A percentile compares a stretch with the other conserved stretches of the same genome.
Conservation (phyloP, 192 early-diverging fungal genomes). For the Cetraspora pellucida region DNA sequence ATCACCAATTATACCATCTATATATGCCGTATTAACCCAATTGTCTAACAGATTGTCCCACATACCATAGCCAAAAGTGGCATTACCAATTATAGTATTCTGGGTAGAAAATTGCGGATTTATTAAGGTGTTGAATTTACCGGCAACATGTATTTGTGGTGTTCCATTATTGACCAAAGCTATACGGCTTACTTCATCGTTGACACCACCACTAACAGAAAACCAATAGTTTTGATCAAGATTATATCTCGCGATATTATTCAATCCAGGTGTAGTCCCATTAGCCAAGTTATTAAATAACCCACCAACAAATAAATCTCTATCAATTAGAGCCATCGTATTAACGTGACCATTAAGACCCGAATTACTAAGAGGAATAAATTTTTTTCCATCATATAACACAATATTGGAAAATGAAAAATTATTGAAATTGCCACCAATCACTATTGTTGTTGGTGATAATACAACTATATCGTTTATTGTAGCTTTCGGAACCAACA, state of each 20-base stretch:
- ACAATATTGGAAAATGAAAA: slow-evolving; percentile 59
- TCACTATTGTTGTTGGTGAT: slow-evolving; percentile 45
- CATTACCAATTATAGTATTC: neutral
- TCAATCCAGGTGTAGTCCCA: neutral
- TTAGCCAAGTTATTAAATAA: slow-evolving; percentile 26
- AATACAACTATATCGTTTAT: slow-evolving; percentile 52
- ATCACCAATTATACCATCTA: slow-evolving; percentile 1
- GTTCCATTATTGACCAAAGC: neutral
- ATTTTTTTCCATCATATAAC: slow-evolving; percentile 47
- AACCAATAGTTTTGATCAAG: slow-evolving; percentile 12
- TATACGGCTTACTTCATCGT: slow-evolving; percentile 28
- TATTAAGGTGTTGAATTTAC: slow-evolving; percentile 30
- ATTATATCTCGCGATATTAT: slow-evolving; percentile 30
- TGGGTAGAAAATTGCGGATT: neutral
- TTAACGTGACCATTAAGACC: slow-evolving; percentile 56
- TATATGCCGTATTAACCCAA: neutral
- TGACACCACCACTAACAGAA: slow-evolving; percentile 28
- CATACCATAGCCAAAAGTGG: slow-evolving; percentile 14
- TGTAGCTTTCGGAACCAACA: slow-evolving; percentile 46
- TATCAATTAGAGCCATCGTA: slow-evolving; percentile 38
- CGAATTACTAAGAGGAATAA: slow-evolving; percentile 34
- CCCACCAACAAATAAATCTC: slow-evolving; percentile 42
- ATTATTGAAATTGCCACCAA: slow-evolving; percentile 65
- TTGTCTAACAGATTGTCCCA: slow-evolving; percentile 1
- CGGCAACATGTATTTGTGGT: slow-evolving; percentile 29